Percentiles rank a stretch among this genome's conserved stretches.
Evolutionary conservation across 2,329 filamentous ascomycete genomes (phyloP).

Genomic region (Verticillium dahliae): DNA sequence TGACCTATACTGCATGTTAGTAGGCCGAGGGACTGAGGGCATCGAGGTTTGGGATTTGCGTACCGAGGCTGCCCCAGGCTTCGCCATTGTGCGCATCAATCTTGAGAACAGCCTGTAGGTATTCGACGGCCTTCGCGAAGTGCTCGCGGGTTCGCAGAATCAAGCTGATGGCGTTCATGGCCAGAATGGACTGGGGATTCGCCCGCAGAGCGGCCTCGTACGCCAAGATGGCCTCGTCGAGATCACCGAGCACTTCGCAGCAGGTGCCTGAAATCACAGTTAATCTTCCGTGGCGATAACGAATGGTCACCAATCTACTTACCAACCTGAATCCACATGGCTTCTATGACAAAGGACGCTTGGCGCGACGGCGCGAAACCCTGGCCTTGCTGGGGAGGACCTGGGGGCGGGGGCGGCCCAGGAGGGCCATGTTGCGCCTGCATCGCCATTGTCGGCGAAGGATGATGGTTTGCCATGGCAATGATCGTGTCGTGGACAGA

Average conservation of each 20-base stretch:
- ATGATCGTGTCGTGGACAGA: constrained; percentile 1
- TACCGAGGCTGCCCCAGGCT: constrained; percentile 92
- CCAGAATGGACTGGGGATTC: constrained; percentile 81
- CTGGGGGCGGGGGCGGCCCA: constrained; percentile 50
- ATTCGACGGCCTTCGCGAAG: constrained; percentile 90
- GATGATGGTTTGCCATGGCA: constrained; percentile 69
- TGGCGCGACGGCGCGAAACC: constrained; percentile 63
- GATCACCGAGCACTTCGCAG: constrained; percentile 79
- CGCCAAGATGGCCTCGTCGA: constrained; percentile 81
- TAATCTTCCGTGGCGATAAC: constrained; percentile 11
- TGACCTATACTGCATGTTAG: constrained; percentile 56
- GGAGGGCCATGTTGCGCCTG: constrained; percentile 61
- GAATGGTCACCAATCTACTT: constrained; percentile 28
- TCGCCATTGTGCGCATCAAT: constrained; percentile 86
- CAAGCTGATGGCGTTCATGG: constrained; percentile 90
- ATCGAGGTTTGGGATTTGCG: constrained; percentile 17
- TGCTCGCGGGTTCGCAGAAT: constrained; percentile 89
- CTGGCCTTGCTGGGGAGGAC: constrained; percentile 45
- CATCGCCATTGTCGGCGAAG: constrained; percentile 72
- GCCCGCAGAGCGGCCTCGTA: constrained; percentile 87
- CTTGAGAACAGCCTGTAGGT: constrained; percentile 83
- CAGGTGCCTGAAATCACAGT: constrained; percentile 58
- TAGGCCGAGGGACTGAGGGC: background rate
- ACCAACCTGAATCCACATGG: constrained; percentile 91
- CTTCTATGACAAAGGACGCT: constrained; percentile 74